Percentiles rank a stretch among this genome's conserved stretches.
Evolutionary conservation across 495 filamentous ascomycete species (phyloP).

Genomic region (Emericellopsis terricola): DNA sequence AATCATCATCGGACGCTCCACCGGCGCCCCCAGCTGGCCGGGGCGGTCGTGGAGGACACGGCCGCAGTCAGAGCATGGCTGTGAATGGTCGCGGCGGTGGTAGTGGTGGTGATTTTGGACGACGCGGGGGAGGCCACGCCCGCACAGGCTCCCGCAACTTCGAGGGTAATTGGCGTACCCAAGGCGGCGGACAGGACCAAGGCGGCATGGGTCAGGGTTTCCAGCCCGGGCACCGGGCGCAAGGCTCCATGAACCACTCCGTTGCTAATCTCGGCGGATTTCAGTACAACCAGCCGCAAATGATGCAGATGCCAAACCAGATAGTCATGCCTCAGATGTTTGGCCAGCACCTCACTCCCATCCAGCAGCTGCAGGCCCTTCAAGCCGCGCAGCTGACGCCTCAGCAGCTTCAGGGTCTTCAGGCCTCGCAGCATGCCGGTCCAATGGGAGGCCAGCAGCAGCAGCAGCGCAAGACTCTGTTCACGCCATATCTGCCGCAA

Average conservation of each 20-base stretch:
- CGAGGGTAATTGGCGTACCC: constrained; percentile 94
- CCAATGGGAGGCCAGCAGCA: constrained; percentile 51
- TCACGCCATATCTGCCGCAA: constrained; percentile 94
- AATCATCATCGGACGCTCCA: constrained; percentile 24
- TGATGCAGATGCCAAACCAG: constrained; percentile 72
- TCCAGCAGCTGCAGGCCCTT: constrained; percentile 87
- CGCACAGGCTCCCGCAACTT: constrained; percentile 81
- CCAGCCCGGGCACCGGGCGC: constrained; percentile 80
- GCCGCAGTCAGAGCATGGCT: constrained; percentile 45
- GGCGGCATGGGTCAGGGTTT: constrained; percentile 49
- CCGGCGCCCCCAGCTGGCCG: constrained; percentile 29
- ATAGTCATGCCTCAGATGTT: constrained; percentile 66
- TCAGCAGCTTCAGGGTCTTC: constrained; percentile 47
- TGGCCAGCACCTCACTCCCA: constrained; percentile 70
- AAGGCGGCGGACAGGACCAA: constrained; percentile 42
- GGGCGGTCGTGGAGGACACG: constrained; percentile 33
- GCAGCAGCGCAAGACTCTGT: constrained; percentile 93
- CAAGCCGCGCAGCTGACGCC: constrained; percentile 74
- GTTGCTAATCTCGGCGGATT: constrained; percentile 73
- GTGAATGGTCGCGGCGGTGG: constrained; percentile 27
- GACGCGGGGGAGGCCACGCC: constrained; percentile 60
- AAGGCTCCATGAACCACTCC: constrained; percentile 73
- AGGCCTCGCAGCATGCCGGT: constrained; percentile 63
- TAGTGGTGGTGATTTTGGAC: constrained; percentile 40
- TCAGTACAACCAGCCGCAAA: constrained; percentile 85